Evolutionary conservation across 305 asterid genomes (phyloP), one percentile per base, ranked within the genome.

Genomic region (Fraxinus platypoda): DNA sequence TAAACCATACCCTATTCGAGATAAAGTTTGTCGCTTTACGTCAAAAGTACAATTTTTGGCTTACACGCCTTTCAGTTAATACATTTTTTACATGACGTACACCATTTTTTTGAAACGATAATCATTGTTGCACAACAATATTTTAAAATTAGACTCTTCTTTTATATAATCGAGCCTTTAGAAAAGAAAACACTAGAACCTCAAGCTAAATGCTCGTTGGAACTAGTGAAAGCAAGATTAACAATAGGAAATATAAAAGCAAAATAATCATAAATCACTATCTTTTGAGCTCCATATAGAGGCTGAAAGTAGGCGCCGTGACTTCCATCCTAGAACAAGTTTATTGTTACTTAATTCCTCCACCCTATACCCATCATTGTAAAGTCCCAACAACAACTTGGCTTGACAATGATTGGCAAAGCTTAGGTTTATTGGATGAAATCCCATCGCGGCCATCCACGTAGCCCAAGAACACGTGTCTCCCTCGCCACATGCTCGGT

Each of bases 351-450:
- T 86, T 78, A 88, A 68, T 83, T 92, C 98, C 81, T 94, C 98
- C 28, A 91, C 94, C 12, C 89, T 84, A 17, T 94, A 94, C 79
- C 98, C 98, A 86, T 94, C 98, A 78, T 94, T 87, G 81, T 91
- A 94, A 41, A 94, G 81, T 30, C 95, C 98, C 76, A 92, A 72
- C 34, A 94, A 41, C 83, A 92, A 81, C 59, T 92, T 92, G 2
- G 98, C 92, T 85, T 94, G 98, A 81, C 98, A 93, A 85, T 89
- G 95, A 89, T 90, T 94, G 0, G 96, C 92, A 84, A 90, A 94
- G 81, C 97, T 94, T 35, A 93, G 87, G 28, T 6, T 64, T 73
- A 66, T 81, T 2, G 91, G 89, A 0, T 72, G 49, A 34, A 88
- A 88, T 4, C 97, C 98, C 59, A 82, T 83, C 0, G 41, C 80